Evolutionary conservation across 2,329 filamentous ascomycete genomes (phyloP), one percentile per base, ranked within the genome.

Genomic region (Coleophoma crateriformis): DNA sequence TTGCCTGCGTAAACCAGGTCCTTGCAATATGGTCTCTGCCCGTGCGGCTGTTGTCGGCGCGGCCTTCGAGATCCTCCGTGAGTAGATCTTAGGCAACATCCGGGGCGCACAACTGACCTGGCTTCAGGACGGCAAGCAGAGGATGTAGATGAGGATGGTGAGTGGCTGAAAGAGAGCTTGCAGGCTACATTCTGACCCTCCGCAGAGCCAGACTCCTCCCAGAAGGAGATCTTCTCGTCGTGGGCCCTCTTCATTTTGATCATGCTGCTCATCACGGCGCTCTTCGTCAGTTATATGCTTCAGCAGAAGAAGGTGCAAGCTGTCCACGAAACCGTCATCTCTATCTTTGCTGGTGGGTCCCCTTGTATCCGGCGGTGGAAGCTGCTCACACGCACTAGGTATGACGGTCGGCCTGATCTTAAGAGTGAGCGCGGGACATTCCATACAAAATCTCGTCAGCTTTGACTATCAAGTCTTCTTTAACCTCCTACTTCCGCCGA

Each of bases 401-500:
- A 97, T 97, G 94, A 86, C 90, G 51, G 90, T 99, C 53, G 94
- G 94, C 6, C 75, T 99, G 61, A 80, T 95, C 52, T 83, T 99
- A 51, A 82, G 94, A 63, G 74, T 96, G 55, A 88, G 84, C 40
- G 85, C 87, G 47, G 85, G 87, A 57, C 85, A 89, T 54, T 89
- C 87, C 55, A 90, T 99, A 61, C 86, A 91, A 67, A 88, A 88
- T 65, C 84, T 89, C 56, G 90, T 99, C 64, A 95, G 87, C 69
- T 99, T 99, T 76, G 88, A 97, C 73, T 96, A 96, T 68, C 91
- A 97, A 66, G 96, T 97, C 76, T 99, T 99, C 77, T 99, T 99
- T 78, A 99, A 99, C 69, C 81, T 99, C 42, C 82, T 99, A 12
- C 87, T 99, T n/a, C 94, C 94, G 35, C 94, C 94, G 50, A 99